Evolutionary conservation across 2,329 filamentous ascomycete species (phyloP).

Genomic region (Pyrenochaeta sp.): DNA sequence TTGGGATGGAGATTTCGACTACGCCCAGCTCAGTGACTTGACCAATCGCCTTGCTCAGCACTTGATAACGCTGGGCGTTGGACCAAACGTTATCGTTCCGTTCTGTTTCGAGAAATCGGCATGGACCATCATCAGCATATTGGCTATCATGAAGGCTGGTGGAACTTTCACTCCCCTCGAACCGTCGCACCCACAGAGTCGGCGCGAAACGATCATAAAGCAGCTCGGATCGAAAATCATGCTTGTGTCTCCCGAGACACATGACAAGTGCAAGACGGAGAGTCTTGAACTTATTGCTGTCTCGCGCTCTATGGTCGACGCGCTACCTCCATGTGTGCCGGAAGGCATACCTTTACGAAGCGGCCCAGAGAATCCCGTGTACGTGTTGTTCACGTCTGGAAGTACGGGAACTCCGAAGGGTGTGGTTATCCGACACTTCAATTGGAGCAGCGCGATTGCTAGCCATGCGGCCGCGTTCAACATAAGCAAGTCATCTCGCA

Average conservation of each 20-base stretch:
- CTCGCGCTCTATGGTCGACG: neutral
- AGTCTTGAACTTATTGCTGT: neutral
- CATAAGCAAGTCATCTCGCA: slow-evolving; percentile 46
- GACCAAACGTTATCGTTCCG: slow-evolving; percentile 8
- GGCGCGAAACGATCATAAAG: neutral
- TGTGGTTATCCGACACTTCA: slow-evolving; percentile 50
- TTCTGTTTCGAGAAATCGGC: slow-evolving; percentile 25
- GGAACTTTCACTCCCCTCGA: slow-evolving; percentile 47
- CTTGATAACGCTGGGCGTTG: slow-evolving; percentile 8
- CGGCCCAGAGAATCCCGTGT: neutral
- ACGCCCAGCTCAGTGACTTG: slow-evolving; percentile 12
- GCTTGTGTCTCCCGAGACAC: too few species aligned
- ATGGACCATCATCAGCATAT: slow-evolving; percentile 42
- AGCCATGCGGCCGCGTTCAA: slow-evolving; percentile 46
- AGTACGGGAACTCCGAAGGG: slow-evolving; percentile 80
- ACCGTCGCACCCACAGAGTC: slow-evolving; percentile 12
- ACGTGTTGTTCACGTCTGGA: slow-evolving; percentile 73
- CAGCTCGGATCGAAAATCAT: too few species aligned
- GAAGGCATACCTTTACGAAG: too few species aligned
- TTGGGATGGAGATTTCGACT: slow-evolving; percentile 15
- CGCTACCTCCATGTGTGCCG: too few species aligned
- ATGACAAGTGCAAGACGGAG: neutral
- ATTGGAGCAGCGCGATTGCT: slow-evolving; percentile 38
- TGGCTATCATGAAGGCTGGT: slow-evolving; percentile 53
- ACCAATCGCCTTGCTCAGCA: slow-evolving; percentile 11